Evolutionary conservation across 352 stramenopile genomes (phyloP).

Genomic region (Aphanomyces astaci): DNA sequence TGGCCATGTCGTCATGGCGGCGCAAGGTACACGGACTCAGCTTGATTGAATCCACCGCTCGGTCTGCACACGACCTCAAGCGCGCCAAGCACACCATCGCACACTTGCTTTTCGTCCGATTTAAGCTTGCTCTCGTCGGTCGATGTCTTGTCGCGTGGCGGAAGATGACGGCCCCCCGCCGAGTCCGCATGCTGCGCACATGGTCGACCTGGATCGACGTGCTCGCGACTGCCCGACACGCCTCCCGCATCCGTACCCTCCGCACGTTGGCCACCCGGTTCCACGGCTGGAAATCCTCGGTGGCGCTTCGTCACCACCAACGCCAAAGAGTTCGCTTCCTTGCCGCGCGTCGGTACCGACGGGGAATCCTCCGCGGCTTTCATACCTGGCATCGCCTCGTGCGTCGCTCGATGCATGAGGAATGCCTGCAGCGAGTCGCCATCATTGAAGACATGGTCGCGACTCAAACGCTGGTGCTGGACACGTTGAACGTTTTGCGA

Average conservation of each 20-base stretch:
- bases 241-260: background rate
- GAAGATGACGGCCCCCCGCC: background rate
- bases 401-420: background rate
- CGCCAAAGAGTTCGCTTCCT: background rate
- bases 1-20: background rate
- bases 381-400: background rate
- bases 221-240: background rate
- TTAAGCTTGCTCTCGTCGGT: background rate
- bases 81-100: background rate
- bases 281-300: background rate
- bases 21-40: background rate
- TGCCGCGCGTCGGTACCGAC: background rate
- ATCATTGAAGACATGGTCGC: constrained; percentile 20
- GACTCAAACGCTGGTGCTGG: background rate
- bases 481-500: background rate
- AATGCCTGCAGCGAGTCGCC: constrained; percentile 17
- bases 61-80: background rate
- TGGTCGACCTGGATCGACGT: background rate
- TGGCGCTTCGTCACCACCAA: background rate
- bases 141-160: background rate
- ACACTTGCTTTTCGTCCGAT: background rate
- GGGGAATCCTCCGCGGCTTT: background rate
- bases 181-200: background rate
- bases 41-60: background rate
- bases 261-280: background rate